Evolutionary conservation across 108 stramenopile genomes (phyloP).

Genomic region (Chaetoceros tenuissimus): DNA sequence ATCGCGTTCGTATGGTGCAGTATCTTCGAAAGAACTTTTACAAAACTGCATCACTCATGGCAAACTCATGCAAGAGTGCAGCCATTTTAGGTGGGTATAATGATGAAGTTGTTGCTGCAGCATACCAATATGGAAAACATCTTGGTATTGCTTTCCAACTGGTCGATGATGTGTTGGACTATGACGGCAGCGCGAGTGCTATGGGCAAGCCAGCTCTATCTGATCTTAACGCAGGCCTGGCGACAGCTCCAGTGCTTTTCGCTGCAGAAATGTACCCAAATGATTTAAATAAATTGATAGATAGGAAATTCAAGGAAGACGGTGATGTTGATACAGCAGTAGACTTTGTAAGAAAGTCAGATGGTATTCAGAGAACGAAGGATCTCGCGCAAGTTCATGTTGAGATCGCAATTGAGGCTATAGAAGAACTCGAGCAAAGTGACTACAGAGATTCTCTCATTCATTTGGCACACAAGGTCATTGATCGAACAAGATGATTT

Average conservation of each 20-base stretch:
- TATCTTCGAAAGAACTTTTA: constrained; percentile 96
- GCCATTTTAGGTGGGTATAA: constrained; percentile 78
- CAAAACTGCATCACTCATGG: constrained; percentile 97
- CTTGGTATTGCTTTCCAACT: constrained; percentile 98
- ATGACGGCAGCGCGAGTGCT: constrained; percentile 69
- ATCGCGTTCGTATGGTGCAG: constrained; percentile 50
- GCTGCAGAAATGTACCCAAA: constrained; percentile 79
- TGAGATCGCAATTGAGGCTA: constrained; percentile 84
- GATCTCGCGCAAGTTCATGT: constrained; percentile 91
- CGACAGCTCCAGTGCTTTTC: constrained; percentile 95
- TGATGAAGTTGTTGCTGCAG: constrained; percentile 52
- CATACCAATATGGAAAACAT: constrained; percentile 92
- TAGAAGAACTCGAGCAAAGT: constrained; percentile 39
- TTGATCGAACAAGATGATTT: constrained; percentile 47
- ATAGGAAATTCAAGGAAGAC: constrained; percentile 76
- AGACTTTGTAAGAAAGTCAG: constrained; percentile 42
- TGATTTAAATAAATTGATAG: constrained; percentile 58
- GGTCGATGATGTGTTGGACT: constrained; percentile 97
- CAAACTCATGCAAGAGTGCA: constrained; percentile 88
- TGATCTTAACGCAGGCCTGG: constrained; percentile 89
- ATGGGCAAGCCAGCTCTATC: constrained; percentile 93
- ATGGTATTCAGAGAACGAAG: constrained; percentile 78
- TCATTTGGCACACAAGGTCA: constrained; percentile 70
- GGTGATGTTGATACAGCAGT: constrained; percentile 88
- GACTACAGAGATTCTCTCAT: constrained; percentile 64